Conservation (phyloP, 805 yeast species). For the Nakazawaea ambrosiae region DNA sequence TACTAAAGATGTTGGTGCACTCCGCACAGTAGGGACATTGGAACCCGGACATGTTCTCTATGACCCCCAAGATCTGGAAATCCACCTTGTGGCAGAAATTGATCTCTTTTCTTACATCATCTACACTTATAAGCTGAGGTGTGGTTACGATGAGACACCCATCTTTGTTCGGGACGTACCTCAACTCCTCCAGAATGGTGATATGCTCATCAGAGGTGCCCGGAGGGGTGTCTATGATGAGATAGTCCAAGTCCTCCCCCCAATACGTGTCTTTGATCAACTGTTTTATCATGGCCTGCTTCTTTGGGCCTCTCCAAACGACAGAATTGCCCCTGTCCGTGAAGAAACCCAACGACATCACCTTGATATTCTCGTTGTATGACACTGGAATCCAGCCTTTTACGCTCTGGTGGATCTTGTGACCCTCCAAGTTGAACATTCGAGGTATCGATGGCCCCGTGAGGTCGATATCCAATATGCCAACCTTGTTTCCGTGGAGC, state of each 20-base stretch:
- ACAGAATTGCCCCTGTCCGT: conserved; percentile 83
- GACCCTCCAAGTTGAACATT: conserved; percentile 85
- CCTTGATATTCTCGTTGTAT: conserved; percentile 40
- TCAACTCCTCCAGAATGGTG: conserved; percentile 87
- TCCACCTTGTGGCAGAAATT: conserved; percentile 86
- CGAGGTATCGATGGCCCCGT: conserved; percentile 97
- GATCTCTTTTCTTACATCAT: conserved; percentile 91
- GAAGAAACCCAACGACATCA: conserved; percentile 87
- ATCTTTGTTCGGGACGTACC: conserved; percentile 60
- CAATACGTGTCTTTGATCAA: conserved; percentile 86
- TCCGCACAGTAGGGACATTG: conserved; percentile 92
- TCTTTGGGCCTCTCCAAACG: conserved; percentile 98
- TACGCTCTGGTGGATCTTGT: conserved; percentile 72
- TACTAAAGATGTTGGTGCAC: conserved; percentile 84
- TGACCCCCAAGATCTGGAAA: conserved; percentile 72
- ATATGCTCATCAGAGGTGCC: conserved; percentile 99
- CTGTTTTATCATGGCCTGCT: conserved; percentile 95
- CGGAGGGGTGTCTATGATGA: conserved; percentile 95
- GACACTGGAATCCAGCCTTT: conserved; percentile 93
- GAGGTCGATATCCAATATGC: conserved; percentile 88
- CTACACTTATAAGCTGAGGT: conserved; percentile 88
- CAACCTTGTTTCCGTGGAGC: conserved; percentile 70
- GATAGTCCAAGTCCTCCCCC: conserved; percentile 71
- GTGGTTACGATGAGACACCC: conserved; percentile 96
- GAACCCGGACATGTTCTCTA: conserved; percentile 96